A percentile compares a stretch with the other conserved stretches of the same genome.
Conservation (phyloP, 805 yeast genomes). For the Ogataea saltuana region DNA sequence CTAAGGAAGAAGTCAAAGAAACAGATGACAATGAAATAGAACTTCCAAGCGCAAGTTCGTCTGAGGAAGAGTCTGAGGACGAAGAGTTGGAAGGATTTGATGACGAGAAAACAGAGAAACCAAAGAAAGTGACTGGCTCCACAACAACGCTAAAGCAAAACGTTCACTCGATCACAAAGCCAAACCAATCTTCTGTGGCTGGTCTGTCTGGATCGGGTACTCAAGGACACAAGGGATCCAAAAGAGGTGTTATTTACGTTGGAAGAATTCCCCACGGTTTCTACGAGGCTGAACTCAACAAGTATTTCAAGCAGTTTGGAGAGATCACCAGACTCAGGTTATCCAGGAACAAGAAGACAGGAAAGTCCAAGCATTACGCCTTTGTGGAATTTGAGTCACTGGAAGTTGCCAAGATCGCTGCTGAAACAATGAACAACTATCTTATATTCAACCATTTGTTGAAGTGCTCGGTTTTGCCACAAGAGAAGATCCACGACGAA, state of each 20-base stretch:
- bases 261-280: slow-evolving; percentile 94
- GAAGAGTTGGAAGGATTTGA: slow-evolving; percentile 25
- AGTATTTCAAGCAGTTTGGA: slow-evolving; percentile 91
- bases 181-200: slow-evolving; percentile 11
- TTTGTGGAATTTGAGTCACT: slow-evolving; percentile 76
- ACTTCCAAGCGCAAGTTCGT: slow-evolving; percentile 18
- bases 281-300: slow-evolving; percentile 74
- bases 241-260: slow-evolving; percentile 75
- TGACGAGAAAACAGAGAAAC: slow-evolving; percentile 8
- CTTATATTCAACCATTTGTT: slow-evolving; percentile 83
- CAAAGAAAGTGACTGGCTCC: slow-evolving; percentile 1
- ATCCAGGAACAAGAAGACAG: slow-evolving; percentile 87
- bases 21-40: slow-evolving; percentile 19
- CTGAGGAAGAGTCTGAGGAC: slow-evolving; percentile 15
- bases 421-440: slow-evolving; percentile 95
- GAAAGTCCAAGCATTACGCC: slow-evolving; percentile 88
- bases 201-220: slow-evolving; percentile 8
- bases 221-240: slow-evolving; percentile 21
- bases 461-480: slow-evolving; percentile 57
- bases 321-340: slow-evolving; percentile 73
- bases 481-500: slow-evolving; percentile 54
- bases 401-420: slow-evolving; percentile 84
- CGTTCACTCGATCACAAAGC: slow-evolving; percentile 29
- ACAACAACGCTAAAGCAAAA: slow-evolving; percentile 19
- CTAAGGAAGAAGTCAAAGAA: slow-evolving; percentile 14